These are phyloP conservation scores for Kalanchoe fedtschenkoi DNA, from an alignment of 164 flowering plant genomes.

Conservation along the genomic window DNA sequence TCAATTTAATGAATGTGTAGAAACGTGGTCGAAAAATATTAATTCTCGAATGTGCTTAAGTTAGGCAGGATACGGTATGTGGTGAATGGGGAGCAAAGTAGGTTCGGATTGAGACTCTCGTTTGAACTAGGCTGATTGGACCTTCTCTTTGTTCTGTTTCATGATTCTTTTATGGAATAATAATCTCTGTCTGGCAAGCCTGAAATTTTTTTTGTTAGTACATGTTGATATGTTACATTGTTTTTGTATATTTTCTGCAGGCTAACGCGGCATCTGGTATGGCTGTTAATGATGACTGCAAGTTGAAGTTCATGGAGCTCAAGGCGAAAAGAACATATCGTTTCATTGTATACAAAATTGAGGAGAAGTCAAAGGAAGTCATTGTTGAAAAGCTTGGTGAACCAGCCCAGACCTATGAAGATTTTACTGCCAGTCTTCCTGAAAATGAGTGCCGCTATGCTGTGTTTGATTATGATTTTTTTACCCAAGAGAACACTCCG, in stretches of 20 bases:
- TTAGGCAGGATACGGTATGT: too few relatives aligned
- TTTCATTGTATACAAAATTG: slow-evolving; percentile 23
- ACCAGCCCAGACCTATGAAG: slow-evolving; percentile 26
- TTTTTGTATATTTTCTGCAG: background rate
- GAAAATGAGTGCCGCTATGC: slow-evolving; percentile 35
- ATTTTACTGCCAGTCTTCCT: slow-evolving; percentile 31
- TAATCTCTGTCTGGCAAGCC: background rate
- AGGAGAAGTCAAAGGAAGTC: slow-evolving; percentile 23
- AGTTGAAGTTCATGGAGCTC: slow-evolving; percentile 25
- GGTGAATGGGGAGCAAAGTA: too few relatives aligned
- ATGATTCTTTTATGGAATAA: too few relatives aligned
- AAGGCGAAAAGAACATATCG: slow-evolving; percentile 26
- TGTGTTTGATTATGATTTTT: slow-evolving; percentile 26
- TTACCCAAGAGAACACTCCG: slow-evolving; percentile 20
- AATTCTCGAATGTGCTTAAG: too few relatives aligned
- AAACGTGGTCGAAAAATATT: too few relatives aligned
- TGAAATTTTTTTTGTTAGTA: background rate
- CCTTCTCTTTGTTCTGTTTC: too few relatives aligned
- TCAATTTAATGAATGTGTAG: too few relatives aligned
- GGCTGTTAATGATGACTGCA: slow-evolving; percentile 33
- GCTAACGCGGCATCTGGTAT: slow-evolving; percentile 16
- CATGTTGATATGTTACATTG: background rate
- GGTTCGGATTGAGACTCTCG: too few relatives aligned
- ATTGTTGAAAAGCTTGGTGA: slow-evolving; percentile 32
- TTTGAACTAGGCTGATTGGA: too few relatives aligned